Percentiles rank a stretch among this genome's conserved stretches.
These are phyloP conservation scores for Azolla pinnata DNA, from an alignment of 75 land plant species.

Conservation along the genomic window DNA sequence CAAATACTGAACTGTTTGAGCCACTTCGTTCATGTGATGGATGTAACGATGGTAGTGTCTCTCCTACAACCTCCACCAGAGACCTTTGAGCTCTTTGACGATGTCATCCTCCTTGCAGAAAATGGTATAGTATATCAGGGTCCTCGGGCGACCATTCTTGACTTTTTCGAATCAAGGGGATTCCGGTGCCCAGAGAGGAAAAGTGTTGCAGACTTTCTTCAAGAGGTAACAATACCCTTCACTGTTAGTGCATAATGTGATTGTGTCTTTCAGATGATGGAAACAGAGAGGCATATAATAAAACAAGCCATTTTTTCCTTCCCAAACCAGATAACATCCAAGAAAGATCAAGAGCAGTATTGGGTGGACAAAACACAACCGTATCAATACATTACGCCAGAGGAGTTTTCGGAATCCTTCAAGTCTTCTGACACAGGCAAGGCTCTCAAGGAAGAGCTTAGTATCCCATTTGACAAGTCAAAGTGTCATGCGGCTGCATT, in stretches of 20 bases:
- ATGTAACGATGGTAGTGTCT: constrained; percentile 30
- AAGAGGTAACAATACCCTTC: constrained; percentile 20
- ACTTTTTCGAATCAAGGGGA: constrained; percentile 18
- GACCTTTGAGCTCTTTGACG: constrained; percentile 35
- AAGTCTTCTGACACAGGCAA: constrained; percentile 41
- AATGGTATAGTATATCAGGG: constrained; percentile 29
- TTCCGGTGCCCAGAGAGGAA: constrained; percentile 30
- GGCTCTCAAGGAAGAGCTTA: constrained; percentile 33
- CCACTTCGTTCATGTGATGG: constrained; percentile 26
- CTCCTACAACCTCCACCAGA: constrained; percentile 36
- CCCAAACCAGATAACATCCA: constrained; percentile 43
- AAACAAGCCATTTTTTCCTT: background rate
- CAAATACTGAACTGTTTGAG: constrained; percentile 29
- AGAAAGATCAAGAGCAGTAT: constrained; percentile 84
- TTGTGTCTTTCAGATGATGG: constrained; percentile 8
- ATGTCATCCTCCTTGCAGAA: constrained; percentile 25
- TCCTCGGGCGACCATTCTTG: constrained; percentile 23
- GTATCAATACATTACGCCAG: constrained; percentile 48
- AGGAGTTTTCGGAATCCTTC: constrained; percentile 49
- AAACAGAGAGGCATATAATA: too few species aligned
- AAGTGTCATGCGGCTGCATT: constrained; percentile 66
- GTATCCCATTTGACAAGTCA: constrained; percentile 51
- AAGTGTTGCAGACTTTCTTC: constrained; percentile 33
- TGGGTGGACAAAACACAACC: constrained; percentile 48
- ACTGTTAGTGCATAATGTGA: background rate